A percentile compares a stretch with the other conserved stretches of the same genome.
phyloP scores from a whole-genome alignment of 2,329 filamentous ascomycete species.

The Exutisphaerella laricina region DNA sequence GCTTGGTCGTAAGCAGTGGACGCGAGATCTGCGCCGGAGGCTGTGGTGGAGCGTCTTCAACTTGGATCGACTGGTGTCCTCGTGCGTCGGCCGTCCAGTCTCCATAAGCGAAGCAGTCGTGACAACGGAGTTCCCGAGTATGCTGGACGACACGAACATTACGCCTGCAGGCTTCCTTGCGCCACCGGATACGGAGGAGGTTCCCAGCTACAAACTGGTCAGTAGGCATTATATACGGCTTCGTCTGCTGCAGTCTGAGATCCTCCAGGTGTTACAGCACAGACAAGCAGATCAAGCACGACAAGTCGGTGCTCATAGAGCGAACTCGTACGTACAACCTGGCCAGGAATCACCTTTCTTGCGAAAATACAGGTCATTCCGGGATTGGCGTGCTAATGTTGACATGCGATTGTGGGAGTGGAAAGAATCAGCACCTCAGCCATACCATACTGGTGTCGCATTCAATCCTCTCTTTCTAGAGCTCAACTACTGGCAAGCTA shows the following conservation, averaged over 20 bases:
- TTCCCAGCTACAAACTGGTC: constrained; percentile 80
- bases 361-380: constrained; percentile 74
- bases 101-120: constrained; percentile 95
- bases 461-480: constrained; percentile 89
- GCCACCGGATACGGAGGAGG: constrained; percentile 46
- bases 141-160: constrained; percentile 83
- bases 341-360: constrained; percentile 80
- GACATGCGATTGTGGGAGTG: constrained; percentile 77
- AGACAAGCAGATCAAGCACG: constrained; percentile 79
- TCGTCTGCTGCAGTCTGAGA: constrained; percentile 85
- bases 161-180: constrained; percentile 68
- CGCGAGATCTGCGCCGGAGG: constrained; percentile 76
- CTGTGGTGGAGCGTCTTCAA: constrained; percentile 97
- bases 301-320: constrained; percentile 56
- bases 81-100: constrained; percentile 87
- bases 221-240: constrained; percentile 89
- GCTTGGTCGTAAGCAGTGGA: constrained; percentile 68
- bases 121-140: constrained; percentile 87
- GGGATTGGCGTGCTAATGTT: constrained; percentile 82
- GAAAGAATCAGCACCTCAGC: constrained; percentile 75
- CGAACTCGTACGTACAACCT: constrained; percentile 69
- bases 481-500: constrained; percentile 95
- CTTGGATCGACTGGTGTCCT: constrained; percentile 85
- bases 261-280: constrained; percentile 86
- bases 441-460: constrained; percentile 73